These are phyloP conservation scores for Rutstroemia sydowiana DNA, from an alignment of 2,329 filamentous ascomycete genomes.

Conservation along the genomic window DNA sequence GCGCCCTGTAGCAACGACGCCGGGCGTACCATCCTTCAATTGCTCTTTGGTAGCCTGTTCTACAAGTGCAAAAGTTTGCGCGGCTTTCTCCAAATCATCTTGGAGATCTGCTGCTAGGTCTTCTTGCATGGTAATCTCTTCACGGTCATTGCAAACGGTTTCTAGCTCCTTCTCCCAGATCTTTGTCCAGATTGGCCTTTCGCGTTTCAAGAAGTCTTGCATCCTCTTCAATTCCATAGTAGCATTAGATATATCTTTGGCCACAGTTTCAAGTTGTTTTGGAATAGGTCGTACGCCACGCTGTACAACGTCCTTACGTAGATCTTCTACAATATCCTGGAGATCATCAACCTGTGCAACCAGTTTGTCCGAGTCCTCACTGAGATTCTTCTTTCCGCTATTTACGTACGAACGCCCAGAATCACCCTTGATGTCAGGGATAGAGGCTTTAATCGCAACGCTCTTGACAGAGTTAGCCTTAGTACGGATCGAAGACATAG, in stretches of 20 bases:
- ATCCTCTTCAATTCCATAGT: slow-evolving; percentile 87
- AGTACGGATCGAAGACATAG: slow-evolving; percentile 73
- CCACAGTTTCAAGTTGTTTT: slow-evolving; percentile 79
- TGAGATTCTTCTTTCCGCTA: slow-evolving; percentile 78
- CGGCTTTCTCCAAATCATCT: slow-evolving; percentile 91
- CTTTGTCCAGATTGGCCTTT: slow-evolving; percentile 97
- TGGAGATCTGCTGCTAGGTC: slow-evolving; percentile 87
- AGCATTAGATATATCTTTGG: slow-evolving; percentile 76
- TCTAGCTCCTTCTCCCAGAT: slow-evolving; percentile 98
- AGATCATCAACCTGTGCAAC: slow-evolving; percentile 91
- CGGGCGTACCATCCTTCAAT: slow-evolving; percentile 63
- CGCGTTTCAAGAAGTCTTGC: slow-evolving; percentile 81
- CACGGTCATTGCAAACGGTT: slow-evolving; percentile 89
- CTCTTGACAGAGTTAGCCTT: slow-evolving; percentile 79
- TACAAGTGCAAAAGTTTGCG: slow-evolving; percentile 87
- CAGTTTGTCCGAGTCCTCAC: slow-evolving; percentile 79
- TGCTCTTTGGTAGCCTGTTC: slow-evolving; percentile 99
- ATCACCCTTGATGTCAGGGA: slow-evolving; percentile 67
- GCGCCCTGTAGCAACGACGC: slow-evolving; percentile 44
- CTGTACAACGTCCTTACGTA: slow-evolving; percentile 92
- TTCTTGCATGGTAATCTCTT: slow-evolving; percentile 93
- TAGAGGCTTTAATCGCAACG: slow-evolving; percentile 59
- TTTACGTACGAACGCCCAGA: slow-evolving; percentile 82
- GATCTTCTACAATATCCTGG: slow-evolving; percentile 93
- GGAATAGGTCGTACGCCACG: slow-evolving; percentile 88